A percentile compares a stretch with the other conserved stretches of the same genome.
These are phyloP conservation scores for Globisporangium nodosum DNA, from an alignment of 352 stramenopile genomes.

Conservation along the genomic window DNA sequence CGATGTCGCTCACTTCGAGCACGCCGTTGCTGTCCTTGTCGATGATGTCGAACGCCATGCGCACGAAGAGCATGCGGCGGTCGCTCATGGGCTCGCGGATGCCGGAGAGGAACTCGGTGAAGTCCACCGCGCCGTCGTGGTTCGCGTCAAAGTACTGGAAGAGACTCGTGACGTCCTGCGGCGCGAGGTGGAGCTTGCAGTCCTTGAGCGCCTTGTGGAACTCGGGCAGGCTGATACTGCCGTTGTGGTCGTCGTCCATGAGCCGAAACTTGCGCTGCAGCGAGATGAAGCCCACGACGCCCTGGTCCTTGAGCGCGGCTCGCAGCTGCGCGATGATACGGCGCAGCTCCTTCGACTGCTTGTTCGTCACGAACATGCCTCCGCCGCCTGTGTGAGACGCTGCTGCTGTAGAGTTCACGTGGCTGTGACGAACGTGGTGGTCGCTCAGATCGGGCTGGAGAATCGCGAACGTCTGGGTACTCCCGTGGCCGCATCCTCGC, in stretches of 20 bases:
- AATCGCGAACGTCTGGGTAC: slow-evolving; percentile 50
- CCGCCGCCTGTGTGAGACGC: not conserved
- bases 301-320: slow-evolving; percentile 54
- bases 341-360: slow-evolving; percentile 60
- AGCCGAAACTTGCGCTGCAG: slow-evolving; percentile 70
- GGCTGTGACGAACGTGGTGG: slow-evolving; percentile 17
- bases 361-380: slow-evolving; percentile 17
- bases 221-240: slow-evolving; percentile 57
- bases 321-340: slow-evolving; percentile 49
- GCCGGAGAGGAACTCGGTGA: slow-evolving; percentile 81
- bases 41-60: slow-evolving; percentile 84
- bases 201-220: slow-evolving; percentile 72
- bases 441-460: slow-evolving; percentile 55
- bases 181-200: slow-evolving; percentile 41
- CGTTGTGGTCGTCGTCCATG: slow-evolving; percentile 73
- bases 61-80: slow-evolving; percentile 68
- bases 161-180: slow-evolving; percentile 47
- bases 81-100: slow-evolving; percentile 82
- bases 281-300: slow-evolving; percentile 63
- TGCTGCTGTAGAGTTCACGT: not conserved
- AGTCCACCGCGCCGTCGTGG: slow-evolving; percentile 75
- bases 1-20: slow-evolving; percentile 65
- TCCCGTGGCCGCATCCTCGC: slow-evolving; percentile 39
- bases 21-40: slow-evolving; percentile 75
- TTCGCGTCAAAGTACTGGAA: slow-evolving; percentile 87